Evolutionary conservation across 257 asterid species (phyloP).

Genomic region (Solanum megistacrolobum): DNA sequence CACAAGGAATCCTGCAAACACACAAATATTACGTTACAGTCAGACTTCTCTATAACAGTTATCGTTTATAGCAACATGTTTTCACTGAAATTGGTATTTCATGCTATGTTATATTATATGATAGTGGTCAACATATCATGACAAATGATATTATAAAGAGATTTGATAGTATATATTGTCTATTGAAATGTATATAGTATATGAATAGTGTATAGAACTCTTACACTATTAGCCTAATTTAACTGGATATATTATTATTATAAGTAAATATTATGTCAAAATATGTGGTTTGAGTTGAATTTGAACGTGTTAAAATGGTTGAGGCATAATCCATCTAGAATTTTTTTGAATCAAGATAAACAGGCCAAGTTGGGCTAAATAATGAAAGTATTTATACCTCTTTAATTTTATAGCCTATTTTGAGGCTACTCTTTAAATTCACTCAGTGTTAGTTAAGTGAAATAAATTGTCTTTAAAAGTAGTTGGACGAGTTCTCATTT

Average conservation of each 20-base stretch:
- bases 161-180: neutral
- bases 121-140: neutral
- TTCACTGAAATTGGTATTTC: neutral
- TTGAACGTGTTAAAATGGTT: neutral
- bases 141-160: neutral
- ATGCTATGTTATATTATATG: neutral
- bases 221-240: neutral
- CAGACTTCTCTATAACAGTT: accelerated
- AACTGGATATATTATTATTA: neutral
- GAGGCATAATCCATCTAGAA: neutral
- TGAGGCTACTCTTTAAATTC: neutral
- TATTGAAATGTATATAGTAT: neutral
- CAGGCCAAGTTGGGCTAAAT: neutral
- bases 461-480: neutral
- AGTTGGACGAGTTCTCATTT: neutral
- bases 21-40: neutral
- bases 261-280: neutral
- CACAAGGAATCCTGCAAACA: slow-evolving; percentile 66
- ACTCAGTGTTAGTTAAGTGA: neutral
- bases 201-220: neutral
- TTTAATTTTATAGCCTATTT: neutral
- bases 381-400: neutral
- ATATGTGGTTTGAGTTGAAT: neutral
- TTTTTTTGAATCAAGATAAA: neutral
- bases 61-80: neutral